Base-by-base conservation (phyloP, 208 protist species). In the Vickermania spadyakhi region DNA sequence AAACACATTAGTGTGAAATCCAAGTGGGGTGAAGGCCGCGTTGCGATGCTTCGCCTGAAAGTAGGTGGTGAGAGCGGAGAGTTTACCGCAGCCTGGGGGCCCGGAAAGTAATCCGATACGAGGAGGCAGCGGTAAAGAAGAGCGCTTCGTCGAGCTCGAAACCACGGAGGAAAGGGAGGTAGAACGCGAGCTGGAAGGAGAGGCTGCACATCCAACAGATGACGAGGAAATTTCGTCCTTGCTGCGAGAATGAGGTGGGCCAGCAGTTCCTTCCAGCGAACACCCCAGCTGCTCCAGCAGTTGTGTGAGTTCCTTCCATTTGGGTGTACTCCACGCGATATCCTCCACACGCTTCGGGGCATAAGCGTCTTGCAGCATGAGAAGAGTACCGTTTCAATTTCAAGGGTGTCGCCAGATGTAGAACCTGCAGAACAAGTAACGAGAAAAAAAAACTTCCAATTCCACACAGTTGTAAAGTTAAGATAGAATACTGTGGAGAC, bases 341-440 rank as follows among this genome's bases (percentile, higher is more conserved):
- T 84, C 81, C 0, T 27, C 64, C 51, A 55, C 60, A 3, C 70
- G 64, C 22, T 42, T 29, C 27, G 88, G 88, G 1, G 72, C 66
- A 64, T 91, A 94, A 64, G 75, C 25, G 57, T 91, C 81, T 64
- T 87, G 70, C 23, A 81, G 70, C 81, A 94, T 93, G 5, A 7
- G 41, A 49, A 49, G 41, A n/a, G n/a, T n/a, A n/a, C n/a, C n/a
- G n/a, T n/a, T n/a, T n/a, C n/a, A n/a, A n/a, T n/a, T n/a, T n/a
- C 41, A 49, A 11, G n/a, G n/a, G 11, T 26, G 25, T 14, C 14
- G 30, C 23, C 54, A 45, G 23, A 62, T 4, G 22, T 3, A 27
- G 2, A 1, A 29, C 53, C 2, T 31, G 23, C 31, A 58, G 68
- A 66, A 66, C 29, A 29, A 25, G 18, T 22, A 53, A 52, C 28